Percentiles rank a stretch among this genome's conserved stretches.
Evolutionary conservation across 306 rosid genomes (phyloP).

Genomic region (Medicago ruthenica): DNA sequence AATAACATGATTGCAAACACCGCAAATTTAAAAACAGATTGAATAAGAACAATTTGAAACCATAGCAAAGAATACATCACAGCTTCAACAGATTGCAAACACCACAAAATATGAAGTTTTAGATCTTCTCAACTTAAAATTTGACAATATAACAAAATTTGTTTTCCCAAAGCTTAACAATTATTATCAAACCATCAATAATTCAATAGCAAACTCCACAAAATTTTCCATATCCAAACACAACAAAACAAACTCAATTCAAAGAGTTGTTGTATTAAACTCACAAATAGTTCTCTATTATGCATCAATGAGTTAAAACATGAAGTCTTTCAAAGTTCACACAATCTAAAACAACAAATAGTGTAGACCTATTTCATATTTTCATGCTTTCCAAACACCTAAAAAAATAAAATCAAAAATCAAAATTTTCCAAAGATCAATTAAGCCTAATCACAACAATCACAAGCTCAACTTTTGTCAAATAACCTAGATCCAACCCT

Average conservation of each 20-base stretch:
- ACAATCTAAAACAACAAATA: constrained; percentile 5
- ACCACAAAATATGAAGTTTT: too few species aligned
- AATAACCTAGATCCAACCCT: constrained; percentile 47
- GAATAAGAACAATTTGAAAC: too few species aligned
- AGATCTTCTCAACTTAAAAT: too few species aligned
- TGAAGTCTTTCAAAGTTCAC: not conserved
- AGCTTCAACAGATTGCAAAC: too few species aligned
- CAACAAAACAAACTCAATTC: not conserved
- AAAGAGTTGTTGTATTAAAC: not conserved
- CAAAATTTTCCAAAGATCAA: constrained; percentile 31
- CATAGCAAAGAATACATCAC: too few species aligned
- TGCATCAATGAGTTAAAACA: not conserved
- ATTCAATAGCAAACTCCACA: constrained; percentile 17
- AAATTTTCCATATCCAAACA: constrained; percentile 17
- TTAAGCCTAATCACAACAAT: not conserved
- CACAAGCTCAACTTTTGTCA: constrained; percentile 1
- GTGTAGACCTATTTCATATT: constrained; percentile 3
- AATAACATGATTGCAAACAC: not conserved
- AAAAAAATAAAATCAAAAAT: not conserved
- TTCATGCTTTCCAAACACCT: constrained; percentile 14
- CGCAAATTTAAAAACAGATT: too few species aligned
- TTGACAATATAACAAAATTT: too few species aligned
- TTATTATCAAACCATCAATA: constrained; percentile 24
- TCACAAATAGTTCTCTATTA: not conserved
- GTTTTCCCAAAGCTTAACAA: not conserved